Evolutionary conservation across 495 filamentous ascomycete species (phyloP).

Genomic region (Podospora sp.): DNA sequence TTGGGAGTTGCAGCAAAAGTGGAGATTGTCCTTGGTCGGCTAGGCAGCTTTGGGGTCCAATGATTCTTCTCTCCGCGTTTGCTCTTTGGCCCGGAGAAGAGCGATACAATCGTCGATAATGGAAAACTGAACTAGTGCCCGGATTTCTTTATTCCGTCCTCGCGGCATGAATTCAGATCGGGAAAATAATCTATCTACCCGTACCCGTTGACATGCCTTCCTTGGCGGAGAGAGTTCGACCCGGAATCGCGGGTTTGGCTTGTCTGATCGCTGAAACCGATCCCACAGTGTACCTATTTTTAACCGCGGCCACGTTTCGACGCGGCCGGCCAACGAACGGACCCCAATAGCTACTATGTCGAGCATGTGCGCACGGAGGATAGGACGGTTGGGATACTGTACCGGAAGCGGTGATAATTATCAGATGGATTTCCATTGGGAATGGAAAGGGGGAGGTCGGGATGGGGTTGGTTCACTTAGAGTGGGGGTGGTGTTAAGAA

Average conservation of each 20-base stretch:
- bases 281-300: neutral
- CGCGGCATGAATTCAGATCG: neutral
- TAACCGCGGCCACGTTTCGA: constrained; percentile 11
- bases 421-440: neutral
- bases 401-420: neutral
- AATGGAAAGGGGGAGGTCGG: neutral
- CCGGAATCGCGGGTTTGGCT: constrained; percentile 1
- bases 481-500: neutral
- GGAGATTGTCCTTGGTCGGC: too few relatives aligned
- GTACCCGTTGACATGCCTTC: neutral
- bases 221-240: constrained; percentile 2
- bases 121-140: neutral
- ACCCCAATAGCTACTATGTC: neutral
- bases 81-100: neutral
- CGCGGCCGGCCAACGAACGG: neutral
- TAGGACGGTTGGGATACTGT: neutral
- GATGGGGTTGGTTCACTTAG: neutral
- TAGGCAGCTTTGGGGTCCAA: neutral
- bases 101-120: neutral
- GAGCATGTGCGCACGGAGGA: neutral
- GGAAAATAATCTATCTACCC: neutral
- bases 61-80: neutral
- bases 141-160: neutral
- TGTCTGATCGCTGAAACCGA: constrained; percentile 15
- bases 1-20: constrained; percentile 7